These are phyloP conservation scores for Stereum hirsutum DNA, from an alignment of 1,284 basidiomycete species.

Conservation along the genomic window DNA sequence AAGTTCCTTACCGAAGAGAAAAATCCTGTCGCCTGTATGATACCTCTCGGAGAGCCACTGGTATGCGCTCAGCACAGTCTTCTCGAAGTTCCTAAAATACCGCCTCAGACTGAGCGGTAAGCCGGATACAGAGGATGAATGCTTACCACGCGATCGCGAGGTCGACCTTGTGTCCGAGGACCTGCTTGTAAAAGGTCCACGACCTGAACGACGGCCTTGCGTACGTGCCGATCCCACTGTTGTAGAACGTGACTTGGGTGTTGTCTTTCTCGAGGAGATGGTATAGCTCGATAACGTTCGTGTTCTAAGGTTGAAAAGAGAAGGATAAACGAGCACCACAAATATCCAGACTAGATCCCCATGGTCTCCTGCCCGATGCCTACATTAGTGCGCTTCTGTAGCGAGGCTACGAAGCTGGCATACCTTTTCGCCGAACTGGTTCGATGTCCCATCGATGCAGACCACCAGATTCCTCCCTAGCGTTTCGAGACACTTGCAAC, in stretches of 20 bases:
- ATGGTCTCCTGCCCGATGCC: too few relatives aligned
- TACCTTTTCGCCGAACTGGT: conserved; percentile 21
- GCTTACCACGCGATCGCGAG: conserved; percentile 21
- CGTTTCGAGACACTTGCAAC: too few relatives aligned
- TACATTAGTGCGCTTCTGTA: too few relatives aligned
- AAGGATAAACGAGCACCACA: too few relatives aligned
- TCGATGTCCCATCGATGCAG: conserved; percentile 23
- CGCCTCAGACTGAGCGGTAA: neutral
- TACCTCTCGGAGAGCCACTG: conserved; percentile 30
- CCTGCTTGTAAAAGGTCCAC: conserved; percentile 10
- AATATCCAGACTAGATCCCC: too few relatives aligned
- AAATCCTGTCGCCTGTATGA: conserved; percentile 23
- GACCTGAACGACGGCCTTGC: conserved; percentile 17
- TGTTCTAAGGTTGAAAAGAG: too few relatives aligned
- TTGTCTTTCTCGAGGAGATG: conserved; percentile 12
- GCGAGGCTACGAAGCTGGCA: too few relatives aligned
- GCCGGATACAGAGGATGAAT: neutral
- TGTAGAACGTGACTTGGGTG: conserved; percentile 26
- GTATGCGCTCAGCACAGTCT: conserved; percentile 26
- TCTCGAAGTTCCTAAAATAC: conserved; percentile 23
- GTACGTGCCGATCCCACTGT: conserved; percentile 31
- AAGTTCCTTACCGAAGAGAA: conserved; percentile 26
- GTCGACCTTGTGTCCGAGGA: conserved; percentile 16
- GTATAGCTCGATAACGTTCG: conserved; percentile 18
- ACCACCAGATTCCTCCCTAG: conserved; percentile 16